Conservation (phyloP, 352 stramenopile species). For the Globisporangium paddicum region DNA sequence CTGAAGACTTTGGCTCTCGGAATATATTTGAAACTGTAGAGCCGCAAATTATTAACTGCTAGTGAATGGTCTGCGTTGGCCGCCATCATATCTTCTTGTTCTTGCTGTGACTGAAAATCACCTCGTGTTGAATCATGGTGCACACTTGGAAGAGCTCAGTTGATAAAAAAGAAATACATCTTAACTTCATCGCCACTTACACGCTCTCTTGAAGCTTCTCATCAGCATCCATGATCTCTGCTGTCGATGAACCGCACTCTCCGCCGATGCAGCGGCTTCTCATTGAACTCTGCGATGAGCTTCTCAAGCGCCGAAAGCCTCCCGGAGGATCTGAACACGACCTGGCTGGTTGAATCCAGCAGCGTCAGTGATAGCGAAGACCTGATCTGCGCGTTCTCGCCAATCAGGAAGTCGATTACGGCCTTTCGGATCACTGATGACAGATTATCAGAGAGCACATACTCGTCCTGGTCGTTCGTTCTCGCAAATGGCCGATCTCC, state of each 20-base stretch:
- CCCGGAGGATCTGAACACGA: constrained; percentile 5
- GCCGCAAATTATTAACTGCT: neutral
- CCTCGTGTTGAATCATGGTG: neutral
- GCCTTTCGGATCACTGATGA: neutral
- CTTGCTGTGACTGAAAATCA: neutral
- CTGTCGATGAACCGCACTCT: neutral
- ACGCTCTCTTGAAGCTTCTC: neutral
- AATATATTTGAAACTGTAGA: neutral
- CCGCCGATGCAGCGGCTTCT: constrained; percentile 4
- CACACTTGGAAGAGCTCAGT: neutral
- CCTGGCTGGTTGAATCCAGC: neutral
- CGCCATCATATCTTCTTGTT: too few relatives aligned
- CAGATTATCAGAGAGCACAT: neutral
- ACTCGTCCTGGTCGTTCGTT: neutral
- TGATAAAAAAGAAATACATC: neutral
- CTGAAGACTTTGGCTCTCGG: neutral
- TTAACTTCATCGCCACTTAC: neutral
- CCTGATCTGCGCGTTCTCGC: neutral
- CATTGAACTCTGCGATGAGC: constrained; percentile 1
- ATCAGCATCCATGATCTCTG: neutral
- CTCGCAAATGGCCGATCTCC: neutral
- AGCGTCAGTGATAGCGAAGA: neutral
- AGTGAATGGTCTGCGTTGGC: neutral
- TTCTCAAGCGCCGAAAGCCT: neutral
- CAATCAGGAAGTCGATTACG: constrained; percentile 1